phyloP scores from a whole-genome alignment of 2,329 filamentous ascomycete species.

The Nothophoma quercina region DNA sequence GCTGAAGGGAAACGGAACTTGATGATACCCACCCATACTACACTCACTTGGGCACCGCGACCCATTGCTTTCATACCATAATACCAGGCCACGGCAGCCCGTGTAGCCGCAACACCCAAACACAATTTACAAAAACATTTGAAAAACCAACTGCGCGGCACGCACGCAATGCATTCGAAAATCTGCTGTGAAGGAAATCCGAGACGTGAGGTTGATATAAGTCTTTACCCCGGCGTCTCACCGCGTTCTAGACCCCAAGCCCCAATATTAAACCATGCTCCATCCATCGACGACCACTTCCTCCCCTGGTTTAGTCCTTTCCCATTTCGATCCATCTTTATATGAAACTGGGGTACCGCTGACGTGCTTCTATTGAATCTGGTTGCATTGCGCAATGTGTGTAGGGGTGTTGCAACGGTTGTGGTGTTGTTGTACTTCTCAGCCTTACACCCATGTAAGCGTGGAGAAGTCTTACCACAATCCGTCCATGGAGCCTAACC shows the following conservation, averaged over 20 bases:
- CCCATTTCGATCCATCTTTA: neutral
- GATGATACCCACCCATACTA: constrained; percentile 21
- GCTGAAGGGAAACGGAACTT: neutral
- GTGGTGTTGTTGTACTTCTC: neutral
- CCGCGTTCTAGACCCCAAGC: constrained; percentile 10
- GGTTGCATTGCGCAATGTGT: too few relatives aligned
- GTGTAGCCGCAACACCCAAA: neutral
- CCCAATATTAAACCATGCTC: constrained; percentile 11
- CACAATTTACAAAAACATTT: constrained; percentile 4
- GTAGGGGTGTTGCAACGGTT: too few relatives aligned
- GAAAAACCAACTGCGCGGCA: neutral
- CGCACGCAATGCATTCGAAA: neutral
- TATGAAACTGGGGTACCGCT: constrained; percentile 6
- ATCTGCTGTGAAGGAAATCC: neutral
- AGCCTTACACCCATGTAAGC: too few relatives aligned
- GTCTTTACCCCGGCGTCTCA: neutral
- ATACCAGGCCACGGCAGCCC: constrained; percentile 11
- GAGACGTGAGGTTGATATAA: constrained; percentile 11
- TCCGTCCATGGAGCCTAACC: neutral
- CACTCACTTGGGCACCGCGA: constrained; percentile 14
- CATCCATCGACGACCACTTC: neutral
- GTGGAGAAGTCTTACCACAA: too few relatives aligned
- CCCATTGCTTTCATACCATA: constrained; percentile 8
- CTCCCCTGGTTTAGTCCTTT: neutral
- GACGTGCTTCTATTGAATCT: too few relatives aligned